Percentiles rank a stretch among this genome's conserved stretches.
Evolutionary conservation across 2,329 filamentous ascomycete species (phyloP).

Genomic region (Fusarium camptoceras): DNA sequence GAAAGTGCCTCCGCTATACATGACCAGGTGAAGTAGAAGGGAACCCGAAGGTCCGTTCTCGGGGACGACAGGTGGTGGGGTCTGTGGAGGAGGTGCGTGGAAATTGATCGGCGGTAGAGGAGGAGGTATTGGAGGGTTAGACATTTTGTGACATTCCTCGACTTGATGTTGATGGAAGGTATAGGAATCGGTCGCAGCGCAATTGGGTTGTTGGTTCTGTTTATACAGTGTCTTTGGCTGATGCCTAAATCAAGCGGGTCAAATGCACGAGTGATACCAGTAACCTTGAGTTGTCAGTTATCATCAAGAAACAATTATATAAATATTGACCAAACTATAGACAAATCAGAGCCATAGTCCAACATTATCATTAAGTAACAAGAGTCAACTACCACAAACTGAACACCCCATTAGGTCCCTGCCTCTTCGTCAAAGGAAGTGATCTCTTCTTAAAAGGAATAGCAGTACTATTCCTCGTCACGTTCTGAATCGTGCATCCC

Average conservation of each 20-base stretch:
- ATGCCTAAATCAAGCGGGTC: not conserved
- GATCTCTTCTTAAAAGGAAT: conserved; percentile 12
- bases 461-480: conserved; percentile 32
- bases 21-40: not conserved
- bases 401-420: conserved; percentile 18
- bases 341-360: accelerated
- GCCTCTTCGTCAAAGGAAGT: conserved; percentile 17
- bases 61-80: not conserved
- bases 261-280: too few species aligned
- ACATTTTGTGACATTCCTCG: not conserved
- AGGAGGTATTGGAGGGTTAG: accelerated
- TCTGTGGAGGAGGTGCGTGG: not conserved
- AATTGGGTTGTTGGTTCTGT: not conserved
- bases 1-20: not conserved
- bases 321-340: not conserved
- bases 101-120: not conserved
- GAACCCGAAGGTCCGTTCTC: accelerated
- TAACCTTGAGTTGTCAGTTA: too few species aligned
- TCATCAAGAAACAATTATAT: not conserved
- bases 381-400: conserved; percentile 21
- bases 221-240: accelerated
- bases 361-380: accelerated
- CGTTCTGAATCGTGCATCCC: conserved; percentile 41
- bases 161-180: too few species aligned
- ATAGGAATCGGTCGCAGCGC: accelerated